A percentile compares a stretch with the other conserved stretches of the same genome.
Evolutionary conservation across 805 yeast species (phyloP).

Genomic region (Candida maltosa): DNA sequence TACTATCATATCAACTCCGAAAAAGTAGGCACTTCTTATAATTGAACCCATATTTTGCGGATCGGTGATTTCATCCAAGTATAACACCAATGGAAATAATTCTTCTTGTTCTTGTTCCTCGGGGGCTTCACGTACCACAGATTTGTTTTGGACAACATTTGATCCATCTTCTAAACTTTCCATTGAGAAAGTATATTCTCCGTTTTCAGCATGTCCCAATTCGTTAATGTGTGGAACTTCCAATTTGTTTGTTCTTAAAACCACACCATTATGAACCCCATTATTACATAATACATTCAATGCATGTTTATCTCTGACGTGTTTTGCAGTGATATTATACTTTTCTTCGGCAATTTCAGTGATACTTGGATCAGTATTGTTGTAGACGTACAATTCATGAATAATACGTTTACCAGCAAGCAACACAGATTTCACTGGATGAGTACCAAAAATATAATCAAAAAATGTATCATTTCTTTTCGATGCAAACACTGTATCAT

Average conservation of each 20-base stretch:
- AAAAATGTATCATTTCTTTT: slow-evolving; percentile 40
- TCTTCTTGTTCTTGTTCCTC: slow-evolving; percentile 1
- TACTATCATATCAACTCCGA: slow-evolving; percentile 79
- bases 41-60: slow-evolving; percentile 89
- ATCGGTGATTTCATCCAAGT: slow-evolving; percentile 76
- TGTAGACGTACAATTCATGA: slow-evolving; percentile 49
- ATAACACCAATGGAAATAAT: slow-evolving; percentile 61
- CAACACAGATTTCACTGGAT: slow-evolving; percentile 71
- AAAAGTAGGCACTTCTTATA: slow-evolving; percentile 70
- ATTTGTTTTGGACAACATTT: slow-evolving; percentile 11
- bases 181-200: slow-evolving; percentile 11
- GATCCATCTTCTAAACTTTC: slow-evolving; percentile 14
- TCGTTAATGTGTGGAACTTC: slow-evolving; percentile 23
- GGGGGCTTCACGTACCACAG: slow-evolving; percentile 12
- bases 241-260: slow-evolving; percentile 62
- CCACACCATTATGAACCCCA: slow-evolving; percentile 80
- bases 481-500: neutral
- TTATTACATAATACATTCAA: slow-evolving; percentile 59
- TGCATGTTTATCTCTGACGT: slow-evolving; percentile 43
- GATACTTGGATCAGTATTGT: slow-evolving; percentile 39
- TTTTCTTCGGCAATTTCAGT: slow-evolving; percentile 41
- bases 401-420: slow-evolving; percentile 52
- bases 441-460: slow-evolving; percentile 76
- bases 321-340: slow-evolving; percentile 34
- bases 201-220: slow-evolving; percentile 24